Base-by-base conservation (phyloP, 306 rosid species). In the Mimosa pudica region DNA sequence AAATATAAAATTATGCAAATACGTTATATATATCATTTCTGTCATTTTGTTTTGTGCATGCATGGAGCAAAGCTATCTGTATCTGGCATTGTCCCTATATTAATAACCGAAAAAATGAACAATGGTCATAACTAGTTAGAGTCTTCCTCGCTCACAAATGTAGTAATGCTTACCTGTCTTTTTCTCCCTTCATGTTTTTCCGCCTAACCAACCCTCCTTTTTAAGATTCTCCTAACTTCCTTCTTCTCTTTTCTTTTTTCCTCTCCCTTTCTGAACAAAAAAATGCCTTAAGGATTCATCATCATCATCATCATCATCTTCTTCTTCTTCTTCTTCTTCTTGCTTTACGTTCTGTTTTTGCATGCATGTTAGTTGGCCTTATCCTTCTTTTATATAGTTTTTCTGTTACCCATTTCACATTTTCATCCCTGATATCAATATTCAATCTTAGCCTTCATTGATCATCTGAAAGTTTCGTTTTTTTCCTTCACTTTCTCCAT, bases 401-500 rank as follows among this genome's bases (percentile, higher is more conserved):
- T 24, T 49, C 70, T 35, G 10, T 52, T 49, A 10, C 32, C 5
- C 41, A 47, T 66, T 35, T 36, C 44, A 60, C 1, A 14, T 52
- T 41, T 73, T 18, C 69, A 33, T 76, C 81, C 1, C 6, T 11
- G 51, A 77, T 24, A 18, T 24, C n/a, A 5, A 46, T 46, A 32
- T 30, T 33, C 68, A 62, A 32, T 32, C 68, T 61, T 61, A 32
- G 41, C 68, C 68, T 41, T 32, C 1, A 7, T 12, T 17, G n/a
- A 1, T 48, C 47, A 65, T 14, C 0, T 4, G n/a, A 2, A 77
- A 77, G 42, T 61, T n/a, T 32, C 2, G 10, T 36, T 10, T 71
- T n/a, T 62, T 74, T 82, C 58, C 77, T 45, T 36, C 76, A 1
- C 9, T 79, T 55, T 73, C 65, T 68, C n/a, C 36, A 33, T 58